Base-by-base conservation (phyloP, 2,329 filamentous ascomycete species). In the Exophiala sideris region DNA sequence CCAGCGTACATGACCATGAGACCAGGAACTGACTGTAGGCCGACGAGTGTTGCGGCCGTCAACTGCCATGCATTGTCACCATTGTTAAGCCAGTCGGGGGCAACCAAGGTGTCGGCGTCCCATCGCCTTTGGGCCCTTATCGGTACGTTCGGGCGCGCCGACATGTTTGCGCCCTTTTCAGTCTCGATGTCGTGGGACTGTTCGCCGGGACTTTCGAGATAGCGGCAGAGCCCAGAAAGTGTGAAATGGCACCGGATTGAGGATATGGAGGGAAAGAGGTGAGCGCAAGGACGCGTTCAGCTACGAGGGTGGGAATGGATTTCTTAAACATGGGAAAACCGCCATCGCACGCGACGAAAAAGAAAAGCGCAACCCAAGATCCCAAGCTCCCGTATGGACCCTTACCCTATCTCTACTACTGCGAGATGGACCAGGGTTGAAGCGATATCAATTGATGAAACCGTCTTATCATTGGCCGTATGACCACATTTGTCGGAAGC, bases 51-150 rank as follows among this genome's bases (percentile, higher is more conserved):
- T 5, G 71, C 77, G 2, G 77, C 77, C 12, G 76, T 79, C 47
- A 79, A 67, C 65, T 79, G 76, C 77, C 77, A 79, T 41, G 76
- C 74, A 66, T 79, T 76, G 66, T 79, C 75, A 54, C 77, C 77
- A 56, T 68, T 73, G 60, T 75, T 67, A 29, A 76, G 66, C 69
- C 69, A 71, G 11, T 60, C 57, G 5, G 62, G 59, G 21, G 54
- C 51, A 9, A 62, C 57, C n/a, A 61, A 44, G 5, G 47, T 44
- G 44, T 61, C 58, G 10, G 58, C 56, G 39, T 62, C 52, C 60
- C 60, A 62, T n/a, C 57, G 60, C 20, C 57, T 38, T 32, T 46
- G 32, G 16, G 45, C 38, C 3, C 50, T 29, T 29, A 44, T 24
- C 9, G 41, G 41, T 8, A 29, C n/a, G n/a, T 32, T 44, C 12